Conservation (phyloP, 176 grass and related monocot genomes). For the Carex parvula region DNA sequence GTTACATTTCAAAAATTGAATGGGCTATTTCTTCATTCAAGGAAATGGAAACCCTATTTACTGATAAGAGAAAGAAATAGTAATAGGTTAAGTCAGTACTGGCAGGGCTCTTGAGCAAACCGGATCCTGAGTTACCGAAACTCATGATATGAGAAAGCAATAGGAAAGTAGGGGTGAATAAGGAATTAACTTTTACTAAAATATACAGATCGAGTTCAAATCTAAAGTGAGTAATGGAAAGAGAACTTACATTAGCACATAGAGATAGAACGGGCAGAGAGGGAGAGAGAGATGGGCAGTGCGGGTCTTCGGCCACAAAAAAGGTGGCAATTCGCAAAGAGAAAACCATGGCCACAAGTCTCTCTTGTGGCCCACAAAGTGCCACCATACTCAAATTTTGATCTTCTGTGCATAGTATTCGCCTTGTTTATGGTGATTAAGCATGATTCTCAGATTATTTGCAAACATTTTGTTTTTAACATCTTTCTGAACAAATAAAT, state of each 20-base stretch:
- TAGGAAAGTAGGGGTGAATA: background rate
- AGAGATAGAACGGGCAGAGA: background rate
- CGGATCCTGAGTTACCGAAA: background rate
- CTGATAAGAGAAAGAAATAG: background rate
- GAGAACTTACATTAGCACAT: background rate
- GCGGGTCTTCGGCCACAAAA: background rate
- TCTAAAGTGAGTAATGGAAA: background rate
- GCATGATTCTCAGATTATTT: too few relatives aligned
- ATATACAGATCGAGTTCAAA: background rate
- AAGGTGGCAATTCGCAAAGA: background rate
- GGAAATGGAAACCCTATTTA: background rate
- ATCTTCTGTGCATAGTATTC: background rate
- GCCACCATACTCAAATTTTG: background rate
- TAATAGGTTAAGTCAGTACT: background rate
- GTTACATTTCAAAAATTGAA: background rate
- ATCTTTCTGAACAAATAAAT: too few relatives aligned
- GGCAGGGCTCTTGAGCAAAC: background rate
- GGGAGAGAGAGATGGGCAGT: background rate
- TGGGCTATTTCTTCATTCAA: background rate
- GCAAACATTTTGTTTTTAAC: too few relatives aligned
- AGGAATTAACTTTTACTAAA: background rate
- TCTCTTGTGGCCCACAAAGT: background rate
- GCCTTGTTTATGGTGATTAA: background rate
- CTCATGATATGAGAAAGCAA: background rate
- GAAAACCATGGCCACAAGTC: conserved; percentile 15